phyloP scores from a whole-genome alignment of 371 early-diverging fungal genomes.

The Apophysomyces sp. region DNA sequence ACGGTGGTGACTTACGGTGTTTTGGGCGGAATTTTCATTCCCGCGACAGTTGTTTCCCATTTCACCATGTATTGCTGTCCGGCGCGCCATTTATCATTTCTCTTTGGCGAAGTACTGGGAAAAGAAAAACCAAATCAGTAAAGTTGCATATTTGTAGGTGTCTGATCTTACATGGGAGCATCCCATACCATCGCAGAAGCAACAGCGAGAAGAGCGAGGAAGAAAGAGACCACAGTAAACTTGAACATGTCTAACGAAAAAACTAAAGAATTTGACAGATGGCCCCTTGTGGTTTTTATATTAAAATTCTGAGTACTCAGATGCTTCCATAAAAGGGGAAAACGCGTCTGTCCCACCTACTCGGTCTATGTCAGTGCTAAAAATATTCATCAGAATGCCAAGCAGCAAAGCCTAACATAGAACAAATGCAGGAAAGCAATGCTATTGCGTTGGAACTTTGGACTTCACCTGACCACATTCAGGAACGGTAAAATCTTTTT shows the following conservation, averaged over 20 bases:
- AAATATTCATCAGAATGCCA: not conserved
- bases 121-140: not conserved
- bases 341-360: not conserved
- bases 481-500: no score
- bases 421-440: no score
- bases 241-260: not conserved
- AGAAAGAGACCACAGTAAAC: not conserved
- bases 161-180: conserved; percentile 10
- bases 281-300: not conserved
- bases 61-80: conserved; percentile 17
- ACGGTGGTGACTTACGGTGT: conserved; percentile 6
- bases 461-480: no score
- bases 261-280: not conserved
- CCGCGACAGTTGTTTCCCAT: conserved; percentile 13
- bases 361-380: not conserved
- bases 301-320: not conserved
- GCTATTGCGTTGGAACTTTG: no score
- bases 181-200: conserved; percentile 18
- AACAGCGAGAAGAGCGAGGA: not conserved
- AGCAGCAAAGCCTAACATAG: not conserved
- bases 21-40: conserved; percentile 11
- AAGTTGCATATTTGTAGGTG: not conserved
- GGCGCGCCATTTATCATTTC: conserved; percentile 20
- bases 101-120: conserved; percentile 9
- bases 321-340: not conserved